These are phyloP conservation scores for Amanita subjunquillea DNA, from an alignment of 768 basidiomycete species.

Conservation along the genomic window DNA sequence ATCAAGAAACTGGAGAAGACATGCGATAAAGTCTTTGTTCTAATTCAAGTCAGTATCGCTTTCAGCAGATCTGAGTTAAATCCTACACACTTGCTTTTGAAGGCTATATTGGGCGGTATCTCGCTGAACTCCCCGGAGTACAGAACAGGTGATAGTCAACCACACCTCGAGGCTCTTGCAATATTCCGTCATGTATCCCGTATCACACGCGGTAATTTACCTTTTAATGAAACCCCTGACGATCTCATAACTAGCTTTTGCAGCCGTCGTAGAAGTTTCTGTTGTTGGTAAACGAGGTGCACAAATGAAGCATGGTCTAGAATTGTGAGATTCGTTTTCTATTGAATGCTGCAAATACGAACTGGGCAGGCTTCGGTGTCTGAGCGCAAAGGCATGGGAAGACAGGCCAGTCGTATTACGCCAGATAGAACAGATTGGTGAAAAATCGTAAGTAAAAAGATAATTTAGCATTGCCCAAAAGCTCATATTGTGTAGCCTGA, in stretches of 20 bases:
- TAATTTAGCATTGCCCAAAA: not conserved
- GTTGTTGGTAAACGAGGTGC: conserved; percentile 54
- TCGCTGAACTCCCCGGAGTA: conserved; percentile 61
- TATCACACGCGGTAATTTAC: conserved; percentile 55
- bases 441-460: conserved; percentile 62
- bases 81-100: conserved; percentile 7
- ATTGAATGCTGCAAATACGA: not conserved
- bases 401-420: conserved; percentile 74
- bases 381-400: conserved; percentile 88
- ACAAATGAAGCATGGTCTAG: conserved; percentile 63
- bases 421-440: conserved; percentile 86
- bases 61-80: not conserved
- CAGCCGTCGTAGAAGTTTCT: conserved; percentile 75
- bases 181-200: conserved; percentile 72
- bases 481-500: not conserved
- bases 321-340: conserved; percentile 43
- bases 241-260: conserved; percentile 4
- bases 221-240: not conserved
- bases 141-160: conserved; percentile 61
- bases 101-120: conserved; percentile 70
- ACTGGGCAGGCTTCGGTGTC: conserved; percentile 52
- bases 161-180: conserved; percentile 54
- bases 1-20: conserved; percentile 61
- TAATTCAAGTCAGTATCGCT: conserved; percentile 55
- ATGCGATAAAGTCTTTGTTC: conserved; percentile 68